Conservation (phyloP, 768 basidiomycete species). For the Pisolithus microcarpus region DNA sequence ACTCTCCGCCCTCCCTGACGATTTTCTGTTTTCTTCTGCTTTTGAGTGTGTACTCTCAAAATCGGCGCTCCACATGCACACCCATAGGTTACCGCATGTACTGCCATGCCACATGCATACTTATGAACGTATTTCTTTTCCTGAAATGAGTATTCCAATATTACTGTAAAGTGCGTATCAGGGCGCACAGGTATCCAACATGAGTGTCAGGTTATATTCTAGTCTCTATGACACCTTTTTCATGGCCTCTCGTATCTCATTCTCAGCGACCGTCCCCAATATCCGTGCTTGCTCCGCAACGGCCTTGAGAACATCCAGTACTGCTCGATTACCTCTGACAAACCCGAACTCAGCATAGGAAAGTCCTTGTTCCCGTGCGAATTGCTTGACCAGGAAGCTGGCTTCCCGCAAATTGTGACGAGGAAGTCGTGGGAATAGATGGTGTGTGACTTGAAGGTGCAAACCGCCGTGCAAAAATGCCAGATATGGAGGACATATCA, state of each 20-base stretch:
- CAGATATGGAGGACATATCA: slow-evolving; percentile 76
- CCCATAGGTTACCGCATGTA: slow-evolving; percentile 26
- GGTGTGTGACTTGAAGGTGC: slow-evolving; percentile 95
- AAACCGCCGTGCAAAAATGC: slow-evolving; percentile 95
- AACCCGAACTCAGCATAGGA: slow-evolving; percentile 91
- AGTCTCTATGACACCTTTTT: slow-evolving; percentile 31
- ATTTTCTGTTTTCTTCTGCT: slow-evolving; percentile 8
- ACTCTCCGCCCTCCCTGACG: slow-evolving; percentile 3
- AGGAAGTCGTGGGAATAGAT: slow-evolving; percentile 92
- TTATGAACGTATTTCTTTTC: slow-evolving; percentile 15
- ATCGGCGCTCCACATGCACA: slow-evolving; percentile 20
- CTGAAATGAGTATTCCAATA: slow-evolving; percentile 6
- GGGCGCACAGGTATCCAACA: neutral
- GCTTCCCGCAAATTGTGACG: slow-evolving; percentile 87
- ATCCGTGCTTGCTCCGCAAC: slow-evolving; percentile 88
- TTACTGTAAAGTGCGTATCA: neutral
- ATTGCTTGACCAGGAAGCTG: slow-evolving; percentile 78
- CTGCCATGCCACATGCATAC: slow-evolving; percentile 28
- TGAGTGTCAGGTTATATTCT: slow-evolving; percentile 15
- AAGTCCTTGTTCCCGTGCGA: slow-evolving; percentile 76
- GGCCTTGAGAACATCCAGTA: slow-evolving; percentile 69
- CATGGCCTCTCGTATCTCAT: slow-evolving; percentile 61
- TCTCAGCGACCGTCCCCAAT: slow-evolving; percentile 73
- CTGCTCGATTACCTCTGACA: slow-evolving; percentile 76
- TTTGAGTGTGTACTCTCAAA: slow-evolving; percentile 29